These are phyloP conservation scores for Lichtheimia ramosa DNA, from an alignment of 371 early-diverging fungal species.

Conservation along the genomic window DNA sequence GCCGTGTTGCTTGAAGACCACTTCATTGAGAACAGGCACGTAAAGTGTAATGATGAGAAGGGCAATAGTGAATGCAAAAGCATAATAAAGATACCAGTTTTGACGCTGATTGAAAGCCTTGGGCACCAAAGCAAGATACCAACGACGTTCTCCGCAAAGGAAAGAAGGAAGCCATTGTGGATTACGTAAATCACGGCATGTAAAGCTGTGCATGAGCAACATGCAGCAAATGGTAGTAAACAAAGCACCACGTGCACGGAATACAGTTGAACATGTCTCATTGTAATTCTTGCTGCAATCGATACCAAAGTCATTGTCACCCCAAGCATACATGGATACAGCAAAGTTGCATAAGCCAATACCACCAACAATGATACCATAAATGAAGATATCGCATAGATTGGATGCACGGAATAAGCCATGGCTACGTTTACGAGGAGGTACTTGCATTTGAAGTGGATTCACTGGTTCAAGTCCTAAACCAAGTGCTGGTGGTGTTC, in stretches of 20 bases:
- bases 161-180: slow-evolving; percentile 49
- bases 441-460: slow-evolving; percentile 74
- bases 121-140: slow-evolving; percentile 47
- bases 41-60: slow-evolving; percentile 65
- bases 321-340: slow-evolving; percentile 60
- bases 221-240: slow-evolving; percentile 68
- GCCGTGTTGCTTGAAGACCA: slow-evolving; percentile 65
- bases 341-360: slow-evolving; percentile 72
- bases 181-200: slow-evolving; percentile 67
- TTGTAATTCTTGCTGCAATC: slow-evolving; percentile 63
- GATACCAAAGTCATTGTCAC: slow-evolving; percentile 55
- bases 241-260: slow-evolving; percentile 72
- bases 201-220: slow-evolving; percentile 71
- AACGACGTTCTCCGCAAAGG: slow-evolving; percentile 53
- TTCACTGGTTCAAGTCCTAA: slow-evolving; percentile 86
- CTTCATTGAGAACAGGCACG: slow-evolving; percentile 67
- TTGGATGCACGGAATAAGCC: slow-evolving; percentile 72
- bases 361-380: slow-evolving; percentile 70
- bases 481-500: slow-evolving; percentile 83
- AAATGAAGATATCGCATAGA: slow-evolving; percentile 68
- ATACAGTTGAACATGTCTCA: slow-evolving; percentile 65
- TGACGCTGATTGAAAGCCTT: slow-evolving; percentile 39
- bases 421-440: slow-evolving; percentile 70
- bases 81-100: slow-evolving; percentile 61
- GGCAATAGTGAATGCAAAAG: slow-evolving; percentile 52